Evolutionary conservation across 1,284 basidiomycete species (phyloP), one percentile per base, ranked within the genome.

Genomic region (Ustilago nuda): DNA sequence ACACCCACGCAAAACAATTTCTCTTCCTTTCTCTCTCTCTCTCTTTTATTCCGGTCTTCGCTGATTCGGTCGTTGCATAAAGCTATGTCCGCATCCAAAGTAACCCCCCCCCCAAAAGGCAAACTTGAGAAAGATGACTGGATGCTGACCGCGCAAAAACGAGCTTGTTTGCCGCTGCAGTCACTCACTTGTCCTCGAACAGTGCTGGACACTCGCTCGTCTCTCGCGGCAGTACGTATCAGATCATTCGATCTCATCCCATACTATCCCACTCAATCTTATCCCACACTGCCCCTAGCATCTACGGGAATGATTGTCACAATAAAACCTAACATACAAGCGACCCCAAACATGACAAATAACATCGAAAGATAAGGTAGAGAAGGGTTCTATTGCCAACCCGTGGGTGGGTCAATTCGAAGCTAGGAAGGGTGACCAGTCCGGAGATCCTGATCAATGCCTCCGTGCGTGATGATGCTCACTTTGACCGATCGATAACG

Each of bases 401-500:
- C 43, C 19, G n/a, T 3, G 43, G 43, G 43, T n/a, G 43, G n/a
- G 7, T 27, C 23, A 27, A 19, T n/a, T 45, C 11, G 48, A 30
- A 32, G 56, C 17, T 6, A 23, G 32, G 37, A 35, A 43, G n/a
- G 32, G 43, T 41, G 19, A 64, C 57, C 70, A 65, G 70, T 54
- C 70, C 70, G 70, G 57, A 54, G 61, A 53, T 67, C 61, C 64
- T 57, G 35, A 15, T 27, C 6, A 15, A 36, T 7, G 11, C 9
- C 8, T 23, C 48, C 13, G 52, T 58, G 56, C 62, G 37, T 36
- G 51, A 65, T 65, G 56, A 65, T 58, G 62, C 15, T 19, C 54
- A 45, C 36, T 41, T 50, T 46, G 39, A 57, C 56, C 55, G 56
- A 65, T 65, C 62, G 62, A 65, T 65, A 53, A 53, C 52, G 36